Evolutionary conservation across 2,329 filamentous ascomycete genomes (phyloP).

Genomic region (Paracorniculantispora psalliotae): DNA sequence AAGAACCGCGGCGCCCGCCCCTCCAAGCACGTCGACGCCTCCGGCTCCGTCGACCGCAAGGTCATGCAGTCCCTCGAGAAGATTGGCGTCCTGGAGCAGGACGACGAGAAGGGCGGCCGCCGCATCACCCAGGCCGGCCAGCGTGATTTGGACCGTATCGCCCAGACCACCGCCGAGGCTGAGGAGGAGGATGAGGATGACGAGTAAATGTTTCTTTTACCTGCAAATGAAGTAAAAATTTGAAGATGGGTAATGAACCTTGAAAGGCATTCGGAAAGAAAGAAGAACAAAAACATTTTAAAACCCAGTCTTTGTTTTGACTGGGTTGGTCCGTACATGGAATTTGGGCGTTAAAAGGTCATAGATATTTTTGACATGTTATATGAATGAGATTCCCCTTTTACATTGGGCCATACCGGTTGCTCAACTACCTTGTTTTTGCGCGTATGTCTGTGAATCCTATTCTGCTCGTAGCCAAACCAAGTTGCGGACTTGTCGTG

Average conservation of each 20-base stretch:
- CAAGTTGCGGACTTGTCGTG: too few species aligned
- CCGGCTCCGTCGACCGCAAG: slow-evolving; percentile 94
- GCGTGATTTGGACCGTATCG: slow-evolving; percentile 97
- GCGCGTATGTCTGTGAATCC: neutral
- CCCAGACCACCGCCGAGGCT: slow-evolving; percentile 71
- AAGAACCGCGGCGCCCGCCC: slow-evolving; percentile 95
- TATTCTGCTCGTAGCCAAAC: neutral
- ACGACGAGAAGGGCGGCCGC: slow-evolving; percentile 97
- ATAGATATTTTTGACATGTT: slow-evolving; percentile 13
- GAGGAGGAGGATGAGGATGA: slow-evolving; percentile 64
- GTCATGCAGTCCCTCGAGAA: slow-evolving; percentile 97
- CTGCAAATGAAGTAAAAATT: neutral
- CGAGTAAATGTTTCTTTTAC: slow-evolving; percentile 43
- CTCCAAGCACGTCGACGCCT: slow-evolving; percentile 92
- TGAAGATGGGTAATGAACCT: neutral
- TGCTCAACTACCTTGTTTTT: slow-evolving; percentile 3
- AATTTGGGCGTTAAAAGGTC: slow-evolving; percentile 14
- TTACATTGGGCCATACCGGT: slow-evolving; percentile 12
- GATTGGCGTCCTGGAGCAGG: slow-evolving; percentile 95
- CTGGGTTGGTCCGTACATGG: slow-evolving; percentile 10
- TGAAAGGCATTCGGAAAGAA: neutral
- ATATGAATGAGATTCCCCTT: slow-evolving; percentile 15
- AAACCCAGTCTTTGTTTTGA: neutral
- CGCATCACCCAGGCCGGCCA: slow-evolving; percentile 97
- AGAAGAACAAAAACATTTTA: neutral